Conservation (phyloP, 148 eudicot genomes). For the Linanthus parryae region DNA sequence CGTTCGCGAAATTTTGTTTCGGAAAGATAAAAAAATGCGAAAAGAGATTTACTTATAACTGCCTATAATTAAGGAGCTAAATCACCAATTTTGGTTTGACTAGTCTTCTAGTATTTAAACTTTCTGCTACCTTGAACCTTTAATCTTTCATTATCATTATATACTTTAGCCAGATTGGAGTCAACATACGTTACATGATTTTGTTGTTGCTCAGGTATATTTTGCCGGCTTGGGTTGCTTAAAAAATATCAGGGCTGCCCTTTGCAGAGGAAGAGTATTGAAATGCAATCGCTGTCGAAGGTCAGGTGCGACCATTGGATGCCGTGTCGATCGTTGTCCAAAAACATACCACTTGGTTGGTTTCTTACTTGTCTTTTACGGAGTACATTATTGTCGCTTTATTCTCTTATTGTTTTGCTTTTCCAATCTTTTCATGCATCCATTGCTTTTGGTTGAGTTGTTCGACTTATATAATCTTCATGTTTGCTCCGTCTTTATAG, state of each 20-base stretch:
- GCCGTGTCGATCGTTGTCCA: conserved; percentile 98
- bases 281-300: conserved; percentile 93
- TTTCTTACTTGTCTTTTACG: conserved; percentile 4
- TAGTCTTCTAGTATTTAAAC: too few relatives aligned
- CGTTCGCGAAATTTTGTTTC: too few relatives aligned
- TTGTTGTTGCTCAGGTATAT: conserved; percentile 62
- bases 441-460: conserved; percentile 1
- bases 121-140: neutral
- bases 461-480: neutral
- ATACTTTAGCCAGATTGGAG: neutral
- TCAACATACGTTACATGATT: conserved; percentile 12
- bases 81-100: too few relatives aligned
- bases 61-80: too few relatives aligned
- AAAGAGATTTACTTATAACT: too few relatives aligned
- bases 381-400: neutral
- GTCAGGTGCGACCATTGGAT: conserved; percentile 97
- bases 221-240: conserved; percentile 95
- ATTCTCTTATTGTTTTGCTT: neutral
- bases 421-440: neutral
- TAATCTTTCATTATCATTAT: neutral
- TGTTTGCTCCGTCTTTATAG: conserved; percentile 29
- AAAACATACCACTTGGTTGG: conserved; percentile 95
- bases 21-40: too few relatives aligned
- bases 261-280: conserved; percentile 86
- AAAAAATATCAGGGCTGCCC: conserved; percentile 92